phyloP scores from a whole-genome alignment of 2,329 filamentous ascomycete species.

The Pestalotiopsis sp. region DNA sequence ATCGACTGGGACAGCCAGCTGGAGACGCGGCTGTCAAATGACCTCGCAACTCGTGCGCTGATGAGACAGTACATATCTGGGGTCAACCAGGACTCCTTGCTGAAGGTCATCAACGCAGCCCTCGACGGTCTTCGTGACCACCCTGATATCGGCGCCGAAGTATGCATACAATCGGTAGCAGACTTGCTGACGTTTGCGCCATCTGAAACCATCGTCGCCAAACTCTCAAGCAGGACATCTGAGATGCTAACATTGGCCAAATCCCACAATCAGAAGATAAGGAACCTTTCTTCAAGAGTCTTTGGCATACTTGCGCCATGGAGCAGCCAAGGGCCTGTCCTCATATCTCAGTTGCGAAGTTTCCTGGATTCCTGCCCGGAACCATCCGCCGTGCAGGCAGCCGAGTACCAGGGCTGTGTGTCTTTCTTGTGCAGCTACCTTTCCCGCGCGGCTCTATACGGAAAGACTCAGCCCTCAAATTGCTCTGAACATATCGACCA shows the following conservation, averaged over 20 bases:
- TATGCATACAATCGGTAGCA: slow-evolving; percentile 27
- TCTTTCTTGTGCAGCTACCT: slow-evolving; percentile 28
- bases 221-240: slow-evolving; percentile 46
- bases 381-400: slow-evolving; percentile 27
- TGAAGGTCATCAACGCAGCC: slow-evolving; percentile 53
- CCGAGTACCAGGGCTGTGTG: slow-evolving; percentile 32
- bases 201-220: slow-evolving; percentile 27
- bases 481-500: slow-evolving; percentile 25
- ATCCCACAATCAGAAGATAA: slow-evolving; percentile 72
- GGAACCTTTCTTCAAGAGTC: slow-evolving; percentile 67
- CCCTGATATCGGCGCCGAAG: slow-evolving; percentile 35
- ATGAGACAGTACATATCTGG: slow-evolving; percentile 56
- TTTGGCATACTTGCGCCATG: slow-evolving; percentile 80
- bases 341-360: slow-evolving; percentile 37
- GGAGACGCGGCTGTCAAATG: slow-evolving; percentile 70
- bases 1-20: slow-evolving; percentile 85
- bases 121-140: slow-evolving; percentile 57
- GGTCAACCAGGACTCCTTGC: slow-evolving; percentile 39
- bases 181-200: slow-evolving; percentile 31
- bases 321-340: slow-evolving; percentile 41
- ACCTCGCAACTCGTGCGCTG: slow-evolving; percentile 62
- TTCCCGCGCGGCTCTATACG: slow-evolving; percentile 27
- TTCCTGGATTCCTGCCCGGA: slow-evolving; percentile 24
- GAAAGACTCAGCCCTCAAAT: slow-evolving; percentile 18
- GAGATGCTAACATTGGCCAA: slow-evolving; percentile 62